Evolutionary conservation across 176 grass and related monocot species (phyloP).

Genomic region (bread wheat (Triticum aestivum)): DNA sequence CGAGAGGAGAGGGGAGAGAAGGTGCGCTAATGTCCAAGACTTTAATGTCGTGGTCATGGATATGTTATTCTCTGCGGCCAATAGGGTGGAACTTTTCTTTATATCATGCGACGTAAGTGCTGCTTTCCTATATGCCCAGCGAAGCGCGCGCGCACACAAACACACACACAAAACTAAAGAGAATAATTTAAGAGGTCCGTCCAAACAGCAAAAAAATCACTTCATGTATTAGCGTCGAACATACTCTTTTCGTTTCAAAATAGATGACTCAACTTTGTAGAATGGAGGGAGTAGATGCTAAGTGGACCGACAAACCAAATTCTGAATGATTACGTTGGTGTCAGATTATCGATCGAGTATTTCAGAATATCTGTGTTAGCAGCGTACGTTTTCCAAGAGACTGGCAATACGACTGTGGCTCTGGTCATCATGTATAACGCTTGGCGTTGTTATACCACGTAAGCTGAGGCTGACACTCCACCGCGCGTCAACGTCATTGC

Average conservation of each 20-base stretch:
- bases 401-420: background rate
- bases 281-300: background rate
- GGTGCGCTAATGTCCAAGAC: too few species aligned
- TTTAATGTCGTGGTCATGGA: background rate
- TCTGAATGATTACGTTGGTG: background rate
- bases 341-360: background rate
- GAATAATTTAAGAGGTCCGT: background rate
- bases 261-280: too few species aligned
- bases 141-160: background rate
- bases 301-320: slow-evolving; percentile 10
- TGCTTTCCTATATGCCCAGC: background rate
- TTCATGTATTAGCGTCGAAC: background rate
- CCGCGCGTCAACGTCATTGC: background rate
- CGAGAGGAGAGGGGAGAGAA: too few species aligned
- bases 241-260: too few species aligned
- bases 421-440: background rate
- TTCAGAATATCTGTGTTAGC: background rate
- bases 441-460: background rate
- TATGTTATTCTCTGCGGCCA: background rate
- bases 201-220: background rate
- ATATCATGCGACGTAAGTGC: too few species aligned
- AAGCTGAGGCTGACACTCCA: slow-evolving; percentile 14
- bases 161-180: background rate
- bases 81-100: background rate
- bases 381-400: background rate